Base-by-base conservation (phyloP, 495 filamentous ascomycete species). In the Collariella sp. region DNA sequence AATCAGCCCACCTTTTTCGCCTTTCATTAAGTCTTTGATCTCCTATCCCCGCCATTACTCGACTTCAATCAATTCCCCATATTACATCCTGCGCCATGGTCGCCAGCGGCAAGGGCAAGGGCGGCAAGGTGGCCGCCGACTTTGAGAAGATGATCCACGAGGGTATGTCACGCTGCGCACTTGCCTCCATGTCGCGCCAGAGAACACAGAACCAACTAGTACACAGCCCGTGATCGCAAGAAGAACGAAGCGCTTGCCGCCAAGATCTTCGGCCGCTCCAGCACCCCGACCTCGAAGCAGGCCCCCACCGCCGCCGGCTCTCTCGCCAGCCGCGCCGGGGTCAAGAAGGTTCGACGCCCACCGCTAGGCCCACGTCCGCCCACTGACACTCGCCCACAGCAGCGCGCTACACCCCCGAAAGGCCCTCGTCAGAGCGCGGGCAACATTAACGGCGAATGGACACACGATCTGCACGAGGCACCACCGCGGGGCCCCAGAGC, bases 281-380 rank as follows among this genome's bases (percentile, higher is more conserved):
- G 77, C 66, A 77, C 81, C 10, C 77, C 81, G 6, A 18, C 41
- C 34, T 71, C 74, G n/a, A 75, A 52, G 12, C 43, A 65, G 36
- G 68, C 72, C 56, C 80, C 77, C 54, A 52, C 67, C 31, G 70
- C 70, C 48, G 75, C 78, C 45, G 76, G 80, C 48, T n/a, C n/a
- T n/a, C 75, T 93, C 34, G 85, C 88, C 53, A 89, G 86, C 63
- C 78, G 88, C 66, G 81, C 84, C n/a, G 85, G 83, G 42, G 75
- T 87, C 20, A 76, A 79, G 40, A 89, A 90, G 81, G 85, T 88
- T 42, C 46, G 62, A 50, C 52, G 15, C 19, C 40, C 19, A 19
- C 29, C 34, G 12, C 31, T 41, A 62, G 49, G 60, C 29, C 26
- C 43, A 4, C 44, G 16, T 39, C 22, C 19, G 48, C 46, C 62